A percentile compares a stretch with the other conserved stretches of the same genome.
These are phyloP conservation scores for barley (Hordeum vulgare) DNA, from an alignment of 176 grass and related monocot species.

Conservation along the genomic window DNA sequence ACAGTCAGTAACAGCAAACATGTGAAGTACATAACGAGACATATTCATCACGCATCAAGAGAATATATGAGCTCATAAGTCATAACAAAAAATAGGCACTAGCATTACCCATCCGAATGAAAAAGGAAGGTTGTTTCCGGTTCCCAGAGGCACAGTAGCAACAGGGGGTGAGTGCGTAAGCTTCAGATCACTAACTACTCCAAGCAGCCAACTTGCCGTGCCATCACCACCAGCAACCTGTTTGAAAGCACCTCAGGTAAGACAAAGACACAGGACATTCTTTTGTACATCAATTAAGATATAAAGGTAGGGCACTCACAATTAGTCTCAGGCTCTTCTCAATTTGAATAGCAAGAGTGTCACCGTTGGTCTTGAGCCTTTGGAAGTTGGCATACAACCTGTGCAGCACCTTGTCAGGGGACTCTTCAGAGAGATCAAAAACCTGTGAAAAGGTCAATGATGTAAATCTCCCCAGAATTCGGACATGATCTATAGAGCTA, in stretches of 20 bases:
- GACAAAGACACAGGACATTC: neutral
- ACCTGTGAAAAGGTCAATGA: conserved; percentile 36
- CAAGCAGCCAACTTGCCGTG: conserved; percentile 97
- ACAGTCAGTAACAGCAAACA: neutral
- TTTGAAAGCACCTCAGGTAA: conserved; percentile 23
- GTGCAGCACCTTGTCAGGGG: conserved; percentile 81
- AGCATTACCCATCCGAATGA: conserved; percentile 90
- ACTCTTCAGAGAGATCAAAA: conserved; percentile 85
- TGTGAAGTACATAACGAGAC: neutral
- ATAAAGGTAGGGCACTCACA: conserved; percentile 35
- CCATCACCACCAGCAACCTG: conserved; percentile 98
- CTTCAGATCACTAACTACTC: conserved; percentile 93
- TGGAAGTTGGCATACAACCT: conserved; percentile 83
- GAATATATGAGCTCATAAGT: neutral
- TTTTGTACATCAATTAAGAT: neutral
- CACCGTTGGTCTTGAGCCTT: conserved; percentile 48
- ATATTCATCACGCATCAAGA: neutral
- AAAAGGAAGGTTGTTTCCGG: conserved; percentile 96
- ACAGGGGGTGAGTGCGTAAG: conserved; percentile 67
- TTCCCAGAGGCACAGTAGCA: conserved; percentile 93
- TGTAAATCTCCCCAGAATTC: neutral
- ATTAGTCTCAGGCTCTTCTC: conserved; percentile 62
- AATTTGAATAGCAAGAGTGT: conserved; percentile 41
- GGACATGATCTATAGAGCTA: neutral
- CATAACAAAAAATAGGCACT: neutral